These are phyloP conservation scores for Aulographum hederae DNA, from an alignment of 2,329 filamentous ascomycete genomes.

Conservation along the genomic window DNA sequence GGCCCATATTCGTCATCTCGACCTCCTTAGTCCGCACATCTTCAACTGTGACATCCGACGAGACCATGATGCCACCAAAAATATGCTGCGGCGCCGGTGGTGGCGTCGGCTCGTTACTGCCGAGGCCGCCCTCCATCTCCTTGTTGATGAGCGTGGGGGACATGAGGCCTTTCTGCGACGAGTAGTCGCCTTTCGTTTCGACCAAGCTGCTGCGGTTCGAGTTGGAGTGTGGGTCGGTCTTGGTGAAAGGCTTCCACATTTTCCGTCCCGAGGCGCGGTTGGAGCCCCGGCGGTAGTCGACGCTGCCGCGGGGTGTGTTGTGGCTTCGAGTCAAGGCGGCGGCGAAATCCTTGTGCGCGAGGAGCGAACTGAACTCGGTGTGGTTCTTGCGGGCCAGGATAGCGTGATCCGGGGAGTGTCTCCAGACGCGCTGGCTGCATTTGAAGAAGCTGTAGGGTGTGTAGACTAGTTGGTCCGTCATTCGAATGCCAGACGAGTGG, in stretches of 20 bases:
- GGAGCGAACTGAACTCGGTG: constrained; percentile 24
- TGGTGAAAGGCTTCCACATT: background rate
- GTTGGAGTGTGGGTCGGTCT: background rate
- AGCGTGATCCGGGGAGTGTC: constrained; percentile 25
- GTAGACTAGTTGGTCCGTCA: constrained; percentile 11
- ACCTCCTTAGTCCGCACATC: constrained; percentile 10
- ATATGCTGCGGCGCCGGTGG: constrained; percentile 2
- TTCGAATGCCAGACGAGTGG: constrained; percentile 14
- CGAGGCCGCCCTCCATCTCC: background rate
- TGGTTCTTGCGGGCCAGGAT: constrained; percentile 25
- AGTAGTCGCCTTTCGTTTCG: background rate
- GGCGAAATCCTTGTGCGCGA: constrained; percentile 9
- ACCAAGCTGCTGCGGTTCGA: background rate
- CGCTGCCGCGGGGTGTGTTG: constrained; percentile 7
- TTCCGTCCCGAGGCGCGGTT: background rate
- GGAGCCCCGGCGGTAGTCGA: constrained; percentile 1
- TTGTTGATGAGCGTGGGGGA: background rate
- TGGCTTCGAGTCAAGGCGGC: constrained; percentile 4
- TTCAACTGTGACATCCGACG: constrained; percentile 9
- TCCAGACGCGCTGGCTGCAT: constrained; percentile 23
- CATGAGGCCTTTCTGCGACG: too few relatives aligned
- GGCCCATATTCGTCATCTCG: constrained; percentile 15
- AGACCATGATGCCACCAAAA: constrained; percentile 21
- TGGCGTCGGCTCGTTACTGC: too few relatives aligned
- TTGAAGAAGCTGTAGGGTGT: constrained; percentile 27